phyloP scores from a whole-genome alignment of 2,329 filamentous ascomycete genomes.

The Aspergillus neoniger region DNA sequence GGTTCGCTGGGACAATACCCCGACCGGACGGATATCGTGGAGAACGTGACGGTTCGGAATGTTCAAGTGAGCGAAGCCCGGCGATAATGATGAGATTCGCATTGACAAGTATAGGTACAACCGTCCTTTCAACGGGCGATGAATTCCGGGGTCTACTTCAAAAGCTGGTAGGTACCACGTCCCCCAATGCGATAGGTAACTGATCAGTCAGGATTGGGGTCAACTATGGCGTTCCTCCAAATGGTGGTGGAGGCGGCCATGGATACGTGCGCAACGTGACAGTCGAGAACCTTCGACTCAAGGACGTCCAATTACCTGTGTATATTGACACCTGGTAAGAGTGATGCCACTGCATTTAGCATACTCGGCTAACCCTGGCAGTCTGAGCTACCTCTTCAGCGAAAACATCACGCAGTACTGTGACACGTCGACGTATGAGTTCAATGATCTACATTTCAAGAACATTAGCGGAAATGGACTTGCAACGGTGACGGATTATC shows the following conservation, averaged over 20 bases:
- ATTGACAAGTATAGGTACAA: neutral
- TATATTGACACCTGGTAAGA: neutral
- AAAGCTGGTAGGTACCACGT: neutral
- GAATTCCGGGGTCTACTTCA: neutral
- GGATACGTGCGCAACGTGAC: neutral
- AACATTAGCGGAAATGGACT: neutral
- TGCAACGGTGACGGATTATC: neutral
- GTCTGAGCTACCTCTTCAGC: neutral
- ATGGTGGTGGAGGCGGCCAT: neutral
- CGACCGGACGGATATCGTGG: slow-evolving; percentile 37
- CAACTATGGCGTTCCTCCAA: neutral
- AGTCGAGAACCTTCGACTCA: neutral
- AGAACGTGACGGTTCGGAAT: slow-evolving; percentile 43
- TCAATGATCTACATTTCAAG: neutral
- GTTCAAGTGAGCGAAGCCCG: neutral
- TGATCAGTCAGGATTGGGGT: neutral
- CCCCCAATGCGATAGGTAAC: neutral
- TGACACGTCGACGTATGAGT: neutral
- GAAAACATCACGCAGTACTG: neutral
- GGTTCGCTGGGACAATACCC: slow-evolving; percentile 45
- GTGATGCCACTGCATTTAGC: neutral
- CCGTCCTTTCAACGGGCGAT: neutral
- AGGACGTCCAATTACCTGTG: neutral
- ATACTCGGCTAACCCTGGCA: neutral
- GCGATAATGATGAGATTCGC: neutral